These are phyloP conservation scores for Colletotrichum higginsianum DNA, from an alignment of 2,329 filamentous ascomycete genomes.

Conservation along the genomic window DNA sequence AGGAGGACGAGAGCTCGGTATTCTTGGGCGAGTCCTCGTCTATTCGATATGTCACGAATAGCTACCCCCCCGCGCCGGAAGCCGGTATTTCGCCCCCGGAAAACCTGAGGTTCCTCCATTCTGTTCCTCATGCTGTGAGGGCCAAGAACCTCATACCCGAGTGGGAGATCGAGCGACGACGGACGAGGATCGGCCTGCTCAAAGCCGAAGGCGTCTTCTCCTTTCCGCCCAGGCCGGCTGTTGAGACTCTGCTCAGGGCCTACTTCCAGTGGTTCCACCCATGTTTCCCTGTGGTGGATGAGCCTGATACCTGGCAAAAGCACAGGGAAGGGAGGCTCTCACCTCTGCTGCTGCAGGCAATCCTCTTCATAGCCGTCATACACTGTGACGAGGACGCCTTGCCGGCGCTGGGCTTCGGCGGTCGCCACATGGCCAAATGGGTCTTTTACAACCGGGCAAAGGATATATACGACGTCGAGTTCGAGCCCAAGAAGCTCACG, in stretches of 20 bases:
- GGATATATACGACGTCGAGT: constrained; percentile 67
- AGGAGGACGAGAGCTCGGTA: constrained; percentile 47
- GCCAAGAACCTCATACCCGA: constrained; percentile 54
- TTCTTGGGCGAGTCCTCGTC: constrained; percentile 65
- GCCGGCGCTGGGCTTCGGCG: constrained; percentile 59
- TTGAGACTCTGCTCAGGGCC: constrained; percentile 60
- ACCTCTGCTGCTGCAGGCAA: constrained; percentile 64
- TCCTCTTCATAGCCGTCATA: constrained; percentile 68
- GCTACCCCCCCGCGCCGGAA: constrained; percentile 44
- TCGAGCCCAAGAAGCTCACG: constrained; percentile 64
- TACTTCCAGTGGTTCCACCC: constrained; percentile 72
- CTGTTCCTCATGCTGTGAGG: constrained; percentile 51
- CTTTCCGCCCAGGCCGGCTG: constrained; percentile 59
- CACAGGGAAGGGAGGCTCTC: constrained; percentile 60
- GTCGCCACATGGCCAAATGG: constrained; percentile 64
- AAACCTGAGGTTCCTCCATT: constrained; percentile 47
- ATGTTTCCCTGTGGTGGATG: constrained; percentile 67
- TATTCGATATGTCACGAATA: constrained; percentile 63
- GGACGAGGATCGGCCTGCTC: constrained; percentile 39
- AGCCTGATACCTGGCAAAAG: constrained; percentile 56
- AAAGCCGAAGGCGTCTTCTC: constrained; percentile 51
- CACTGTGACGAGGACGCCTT: constrained; percentile 64
- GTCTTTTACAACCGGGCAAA: constrained; percentile 65
- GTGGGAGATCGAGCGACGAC: constrained; percentile 55
- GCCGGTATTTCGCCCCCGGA: constrained; percentile 44